Conservation (phyloP, 176 grass and related monocot genomes). For the Alloteropsis semialata region DNA sequence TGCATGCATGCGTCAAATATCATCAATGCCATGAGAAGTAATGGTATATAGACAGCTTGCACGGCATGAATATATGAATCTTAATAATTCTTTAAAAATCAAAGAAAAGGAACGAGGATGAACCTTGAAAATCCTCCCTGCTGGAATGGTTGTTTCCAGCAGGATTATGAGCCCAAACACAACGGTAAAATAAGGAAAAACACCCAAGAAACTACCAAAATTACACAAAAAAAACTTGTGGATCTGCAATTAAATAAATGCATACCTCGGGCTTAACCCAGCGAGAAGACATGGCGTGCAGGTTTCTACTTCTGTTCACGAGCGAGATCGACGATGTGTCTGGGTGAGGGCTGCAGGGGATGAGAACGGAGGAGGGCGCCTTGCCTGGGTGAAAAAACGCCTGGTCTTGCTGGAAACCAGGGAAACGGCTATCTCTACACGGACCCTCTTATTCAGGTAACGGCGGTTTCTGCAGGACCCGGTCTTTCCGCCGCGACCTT, state of each 20-base stretch:
- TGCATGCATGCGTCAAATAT: neutral
- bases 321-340: neutral
- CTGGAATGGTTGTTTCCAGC: no score
- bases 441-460: neutral
- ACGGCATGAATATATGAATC: neutral
- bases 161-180: no score
- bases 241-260: no score
- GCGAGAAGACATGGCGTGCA: slow-evolving; percentile 12
- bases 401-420: slow-evolving; percentile 14
- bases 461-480: neutral
- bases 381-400: neutral
- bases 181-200: no score
- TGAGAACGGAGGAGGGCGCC: neutral
- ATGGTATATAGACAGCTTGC: neutral
- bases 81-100: no score
- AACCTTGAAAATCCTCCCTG: no score
- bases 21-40: neutral
- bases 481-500: neutral
- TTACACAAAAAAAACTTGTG: neutral
- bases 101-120: no score
- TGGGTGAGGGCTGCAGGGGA: neutral
- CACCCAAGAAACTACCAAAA: neutral
- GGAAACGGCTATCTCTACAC: neutral
- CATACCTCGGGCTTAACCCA: slow-evolving; percentile 28
- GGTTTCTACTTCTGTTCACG: neutral